phyloP scores from a whole-genome alignment of 352 stramenopile genomes.

The Phytopythium sindhum region DNA sequence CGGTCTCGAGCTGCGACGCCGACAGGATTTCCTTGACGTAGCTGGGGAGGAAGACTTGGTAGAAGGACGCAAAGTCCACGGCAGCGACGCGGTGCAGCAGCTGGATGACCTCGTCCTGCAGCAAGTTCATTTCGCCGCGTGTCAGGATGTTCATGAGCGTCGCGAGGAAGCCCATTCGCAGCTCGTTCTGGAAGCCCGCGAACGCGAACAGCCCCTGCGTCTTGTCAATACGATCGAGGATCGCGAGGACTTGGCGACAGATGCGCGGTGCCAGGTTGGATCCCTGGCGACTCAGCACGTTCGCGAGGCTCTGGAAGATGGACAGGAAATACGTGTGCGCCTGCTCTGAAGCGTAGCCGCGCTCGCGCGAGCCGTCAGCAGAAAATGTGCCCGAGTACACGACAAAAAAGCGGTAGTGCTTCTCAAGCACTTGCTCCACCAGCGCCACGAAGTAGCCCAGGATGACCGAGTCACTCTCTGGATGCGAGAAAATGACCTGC shows the following conservation, averaged over 20 bases:
- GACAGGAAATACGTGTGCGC: slow-evolving; percentile 70
- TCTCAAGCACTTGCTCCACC: slow-evolving; percentile 72
- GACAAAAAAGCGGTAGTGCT: slow-evolving; percentile 83
- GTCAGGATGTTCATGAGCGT: slow-evolving; percentile 79
- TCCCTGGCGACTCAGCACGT: slow-evolving; percentile 50
- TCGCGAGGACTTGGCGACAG: slow-evolving; percentile 66
- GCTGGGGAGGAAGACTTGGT: slow-evolving; percentile 53
- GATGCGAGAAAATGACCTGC: slow-evolving; percentile 69
- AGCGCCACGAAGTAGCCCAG: slow-evolving; percentile 69
- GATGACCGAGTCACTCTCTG: slow-evolving; percentile 66
- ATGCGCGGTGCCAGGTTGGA: slow-evolving; percentile 54
- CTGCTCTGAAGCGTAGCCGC: slow-evolving; percentile 56
- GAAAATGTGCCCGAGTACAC: slow-evolving; percentile 39
- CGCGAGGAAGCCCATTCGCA: slow-evolving; percentile 72
- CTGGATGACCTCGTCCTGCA: slow-evolving; percentile 72
- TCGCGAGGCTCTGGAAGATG: slow-evolving; percentile 74
- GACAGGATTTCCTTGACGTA: slow-evolving; percentile 72
- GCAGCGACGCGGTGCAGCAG: slow-evolving; percentile 64
- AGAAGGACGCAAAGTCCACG: slow-evolving; percentile 78
- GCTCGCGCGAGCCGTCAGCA: slow-evolving; percentile 46
- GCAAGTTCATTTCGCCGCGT: slow-evolving; percentile 73
- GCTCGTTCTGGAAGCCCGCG: slow-evolving; percentile 62
- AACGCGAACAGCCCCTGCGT: slow-evolving; percentile 67
- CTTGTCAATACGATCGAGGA: slow-evolving; percentile 67
- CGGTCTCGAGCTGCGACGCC: slow-evolving; percentile 41